phyloP scores from a whole-genome alignment of 345 rosid species.

The Murraya paniculata region DNA sequence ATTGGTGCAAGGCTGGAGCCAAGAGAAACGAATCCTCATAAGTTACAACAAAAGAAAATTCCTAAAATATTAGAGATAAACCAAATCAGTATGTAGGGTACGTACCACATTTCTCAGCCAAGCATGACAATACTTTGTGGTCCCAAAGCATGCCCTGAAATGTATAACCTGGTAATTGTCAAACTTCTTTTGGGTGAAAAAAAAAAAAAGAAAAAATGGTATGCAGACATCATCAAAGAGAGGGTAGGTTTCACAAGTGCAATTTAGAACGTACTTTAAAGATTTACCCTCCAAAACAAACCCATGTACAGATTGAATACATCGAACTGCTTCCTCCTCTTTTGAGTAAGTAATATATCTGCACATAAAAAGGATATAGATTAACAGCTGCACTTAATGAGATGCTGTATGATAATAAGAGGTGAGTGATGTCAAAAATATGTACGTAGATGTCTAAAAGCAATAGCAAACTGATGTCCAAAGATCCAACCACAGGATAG shows the following conservation, averaged over 20 bases:
- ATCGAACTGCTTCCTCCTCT: conserved; percentile 92
- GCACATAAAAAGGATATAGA: background rate
- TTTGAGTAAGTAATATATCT: conserved; percentile 81
- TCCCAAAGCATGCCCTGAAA: conserved; percentile 93
- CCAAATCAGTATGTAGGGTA: conserved; percentile 4
- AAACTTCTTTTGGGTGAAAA: background rate
- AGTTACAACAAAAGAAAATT: background rate
- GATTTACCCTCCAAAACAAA: conserved; percentile 81
- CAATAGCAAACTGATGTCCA: background rate
- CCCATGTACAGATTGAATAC: conserved; percentile 90
- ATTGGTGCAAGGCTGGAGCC: conserved; percentile 77
- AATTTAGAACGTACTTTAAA: conserved; percentile 45
- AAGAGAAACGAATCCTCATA: conserved; percentile 16
- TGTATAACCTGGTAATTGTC: conserved; percentile 1
- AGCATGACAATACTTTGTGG: conserved; percentile 95
- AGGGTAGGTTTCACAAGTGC: background rate
- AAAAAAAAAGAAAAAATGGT: background rate
- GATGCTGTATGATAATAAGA: background rate
- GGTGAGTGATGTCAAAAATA: background rate
- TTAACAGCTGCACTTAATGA: background rate
- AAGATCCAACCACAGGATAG: background rate
- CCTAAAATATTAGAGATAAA: background rate
- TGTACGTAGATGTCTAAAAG: background rate
- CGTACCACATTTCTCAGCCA: conserved; percentile 93
- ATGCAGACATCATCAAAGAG: background rate